phyloP scores from a whole-genome alignment of 169 alveolate genomes.

The Plasmodium vinckei region DNA sequence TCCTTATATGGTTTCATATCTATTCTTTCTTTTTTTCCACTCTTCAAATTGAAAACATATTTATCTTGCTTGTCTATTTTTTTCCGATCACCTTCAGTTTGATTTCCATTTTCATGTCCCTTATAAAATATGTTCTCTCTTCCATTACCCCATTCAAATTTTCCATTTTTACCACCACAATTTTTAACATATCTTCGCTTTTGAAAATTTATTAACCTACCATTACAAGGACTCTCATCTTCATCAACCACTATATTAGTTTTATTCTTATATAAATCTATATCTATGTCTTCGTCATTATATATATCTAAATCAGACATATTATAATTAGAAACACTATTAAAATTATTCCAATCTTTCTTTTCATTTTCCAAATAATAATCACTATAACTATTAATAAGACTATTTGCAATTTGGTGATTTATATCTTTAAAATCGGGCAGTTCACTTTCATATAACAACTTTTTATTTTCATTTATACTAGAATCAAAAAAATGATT shows the following conservation, averaged over 20 bases:
- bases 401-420: too few species aligned
- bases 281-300: neutral
- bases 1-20: neutral
- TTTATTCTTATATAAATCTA: neutral
- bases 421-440: too few species aligned
- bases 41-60: conserved; percentile 44
- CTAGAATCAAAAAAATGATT: neutral
- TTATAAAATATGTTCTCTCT: too few species aligned
- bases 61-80: neutral
- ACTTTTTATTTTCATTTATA: neutral
- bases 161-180: neutral
- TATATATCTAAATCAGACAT: neutral
- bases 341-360: too few species aligned
- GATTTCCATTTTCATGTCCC: too few species aligned
- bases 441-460: neutral
- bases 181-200: neutral
- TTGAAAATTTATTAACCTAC: neutral
- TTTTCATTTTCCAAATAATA: too few species aligned
- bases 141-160: neutral
- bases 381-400: too few species aligned
- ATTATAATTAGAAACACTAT: too few species aligned
- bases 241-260: neutral
- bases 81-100: neutral
- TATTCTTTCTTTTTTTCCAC: conserved; percentile 17
- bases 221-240: neutral